Evolutionary conservation across 352 stramenopile species (phyloP).

Genomic region (Phytophthora vignae): DNA sequence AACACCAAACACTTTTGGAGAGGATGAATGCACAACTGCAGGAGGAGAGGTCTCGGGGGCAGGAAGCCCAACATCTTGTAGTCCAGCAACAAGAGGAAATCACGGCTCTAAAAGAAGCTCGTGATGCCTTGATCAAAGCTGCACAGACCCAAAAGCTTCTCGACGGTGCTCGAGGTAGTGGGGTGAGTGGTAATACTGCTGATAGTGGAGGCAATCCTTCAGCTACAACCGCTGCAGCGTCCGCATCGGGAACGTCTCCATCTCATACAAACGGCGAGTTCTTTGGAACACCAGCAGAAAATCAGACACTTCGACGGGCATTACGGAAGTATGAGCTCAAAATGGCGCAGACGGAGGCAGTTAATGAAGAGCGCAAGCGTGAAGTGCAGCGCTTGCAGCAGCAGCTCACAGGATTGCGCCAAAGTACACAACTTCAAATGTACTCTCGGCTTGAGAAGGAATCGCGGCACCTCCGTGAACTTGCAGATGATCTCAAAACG

Average conservation of each 20-base stretch:
- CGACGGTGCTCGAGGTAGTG: slow-evolving; percentile 2
- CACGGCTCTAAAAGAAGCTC: slow-evolving; percentile 20
- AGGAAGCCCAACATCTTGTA: slow-evolving; percentile 19
- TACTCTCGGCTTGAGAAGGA: slow-evolving; percentile 65
- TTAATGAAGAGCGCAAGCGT: slow-evolving; percentile 48
- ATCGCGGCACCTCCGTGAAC: slow-evolving; percentile 39
- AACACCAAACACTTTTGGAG: slow-evolving; percentile 50
- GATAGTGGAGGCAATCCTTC: not conserved
- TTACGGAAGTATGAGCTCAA: slow-evolving; percentile 66
- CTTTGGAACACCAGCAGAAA: slow-evolving; percentile 52
- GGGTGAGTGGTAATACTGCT: not conserved
- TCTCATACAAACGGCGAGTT: slow-evolving; percentile 29
- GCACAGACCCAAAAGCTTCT: slow-evolving; percentile 22
- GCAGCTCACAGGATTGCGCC: slow-evolving; percentile 52
- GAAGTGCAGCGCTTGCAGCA: slow-evolving; percentile 64
- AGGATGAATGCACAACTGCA: slow-evolving; percentile 34
- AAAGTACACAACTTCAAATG: slow-evolving; percentile 62
- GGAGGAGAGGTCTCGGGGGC: slow-evolving; percentile 13
- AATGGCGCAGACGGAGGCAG: slow-evolving; percentile 48
- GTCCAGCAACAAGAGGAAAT: slow-evolving; percentile 33
- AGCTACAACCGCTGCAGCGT: not conserved
- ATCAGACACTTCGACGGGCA: slow-evolving; percentile 58
- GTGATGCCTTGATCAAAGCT: slow-evolving; percentile 19
- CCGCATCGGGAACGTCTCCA: slow-evolving; percentile 8
- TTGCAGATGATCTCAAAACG: slow-evolving; percentile 36